Evolutionary conservation across 192 early-diverging fungal genomes (phyloP), one percentile per base, ranked within the genome.

Genomic region (Coemansia sp.): DNA sequence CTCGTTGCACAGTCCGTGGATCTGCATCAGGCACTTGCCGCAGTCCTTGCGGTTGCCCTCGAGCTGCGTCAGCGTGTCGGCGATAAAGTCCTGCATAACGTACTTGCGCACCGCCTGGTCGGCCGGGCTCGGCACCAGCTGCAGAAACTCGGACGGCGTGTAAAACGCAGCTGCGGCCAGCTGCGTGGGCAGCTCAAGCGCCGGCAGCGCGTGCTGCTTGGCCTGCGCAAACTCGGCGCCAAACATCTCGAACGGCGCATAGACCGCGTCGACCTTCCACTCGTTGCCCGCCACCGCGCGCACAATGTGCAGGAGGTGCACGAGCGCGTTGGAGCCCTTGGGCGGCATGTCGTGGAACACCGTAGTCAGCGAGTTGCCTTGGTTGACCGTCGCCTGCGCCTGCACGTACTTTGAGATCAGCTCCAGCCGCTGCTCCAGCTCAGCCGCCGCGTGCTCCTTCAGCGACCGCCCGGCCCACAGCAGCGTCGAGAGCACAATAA

Each of bases 31-130:
- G 62, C 91, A 90, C 45, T 86, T 86, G 60, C 86, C 86, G 67
- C 90, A 92, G 78, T 99, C 96, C 70, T 91, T 94, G 75, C 96
- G 97, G 83, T 99, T 99, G 59, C 88, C 87, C 57, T 94, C 92
- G 47, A 95, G 93, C 54, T 95, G 83, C 37, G 88, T 76, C 15
- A 97, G 70, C 9, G 90, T 91, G 73, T 99, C 97, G 3, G 81
- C 68, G 40, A 93, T 84, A 31, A 92, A 74, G 67, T 98, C 96
- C 67, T 90, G 85, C 62, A 97, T 66, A 43, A 99, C 82, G 75
- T 56, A 83, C 56, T 67, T 58, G 38, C 67, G 71, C 64, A 83
- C 76, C 5, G 64, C 45, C 19, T 60, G 59, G 49, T 74, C 76
- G 6, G 73, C 25, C 8, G 67, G 84, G 45, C 68, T 77, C 25